Percentiles rank a stretch among this genome's conserved stretches.
These are phyloP conservation scores for Coccomyxa subellipsoidea DNA, from an alignment of 163 green algal species.

Conservation along the genomic window DNA sequence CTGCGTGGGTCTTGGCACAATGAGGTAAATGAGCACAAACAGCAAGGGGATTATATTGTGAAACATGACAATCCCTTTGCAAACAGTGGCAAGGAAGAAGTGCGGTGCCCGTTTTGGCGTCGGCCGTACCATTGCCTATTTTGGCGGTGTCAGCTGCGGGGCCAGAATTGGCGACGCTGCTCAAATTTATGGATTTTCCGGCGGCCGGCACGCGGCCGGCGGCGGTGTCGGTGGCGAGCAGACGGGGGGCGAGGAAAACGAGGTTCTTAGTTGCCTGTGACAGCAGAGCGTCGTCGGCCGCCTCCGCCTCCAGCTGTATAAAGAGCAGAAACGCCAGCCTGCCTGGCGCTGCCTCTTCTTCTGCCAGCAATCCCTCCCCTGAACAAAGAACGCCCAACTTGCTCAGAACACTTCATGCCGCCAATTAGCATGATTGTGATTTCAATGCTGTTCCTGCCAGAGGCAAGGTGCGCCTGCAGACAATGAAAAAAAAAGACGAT, in stretches of 20 bases:
- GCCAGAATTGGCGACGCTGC: not conserved
- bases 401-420: too few species aligned
- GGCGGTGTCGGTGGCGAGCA: slow-evolving; percentile 39
- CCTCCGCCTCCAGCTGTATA: slow-evolving; percentile 58
- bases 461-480: too few species aligned
- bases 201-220: slow-evolving; percentile 26
- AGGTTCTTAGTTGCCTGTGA: slow-evolving; percentile 81
- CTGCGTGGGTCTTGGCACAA: too few species aligned
- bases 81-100: too few species aligned
- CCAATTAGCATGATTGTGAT: too few species aligned
- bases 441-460: too few species aligned
- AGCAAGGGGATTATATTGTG: too few species aligned
- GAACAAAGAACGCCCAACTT: not conserved
- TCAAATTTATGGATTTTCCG: too few species aligned
- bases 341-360: slow-evolving; percentile 1
- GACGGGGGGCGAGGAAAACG: slow-evolving; percentile 46
- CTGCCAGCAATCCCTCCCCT: slow-evolving; percentile 37
- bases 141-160: not conserved
- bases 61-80: too few species aligned
- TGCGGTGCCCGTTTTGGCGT: too few species aligned
- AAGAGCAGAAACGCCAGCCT: slow-evolving; percentile 52
- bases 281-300: slow-evolving; percentile 63
- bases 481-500: too few species aligned
- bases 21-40: too few species aligned
- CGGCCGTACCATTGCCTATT: not conserved